Evolutionary conservation across 352 stramenopile genomes (phyloP), one percentile per base, ranked within the genome.

Genomic region (Phytophthora tubulina): DNA sequence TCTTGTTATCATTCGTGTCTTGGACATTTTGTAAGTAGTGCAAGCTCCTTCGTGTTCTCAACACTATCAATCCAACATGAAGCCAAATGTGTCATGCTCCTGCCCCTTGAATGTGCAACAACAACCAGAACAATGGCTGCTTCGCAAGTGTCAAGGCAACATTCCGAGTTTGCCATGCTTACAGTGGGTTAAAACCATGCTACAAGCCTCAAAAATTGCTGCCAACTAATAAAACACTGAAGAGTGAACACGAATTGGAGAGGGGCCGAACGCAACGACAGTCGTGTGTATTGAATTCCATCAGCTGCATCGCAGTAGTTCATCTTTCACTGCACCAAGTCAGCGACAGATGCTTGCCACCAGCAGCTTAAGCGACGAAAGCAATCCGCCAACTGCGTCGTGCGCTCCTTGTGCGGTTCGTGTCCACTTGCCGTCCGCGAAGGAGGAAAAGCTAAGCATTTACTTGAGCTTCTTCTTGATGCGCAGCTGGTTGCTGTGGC

Each of bases 381-480:
- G 27, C 58, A 67, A 71, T 42, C 13, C 36, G 48, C 44, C 58
- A 61, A 51, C 31, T 15, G 38, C 48, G n/a, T 59, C 55, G 50
- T 38, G 65, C 59, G 50, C 41, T 70, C 38, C 39, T 59, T 72
- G 54, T 35, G 63, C 21, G 64, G 50, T 60, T 53, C 45, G 44
- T 59, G 21, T 53, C 60, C 59, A 64, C 50, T 68, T 75, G 27
- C 58, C 48, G 42, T 54, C 53, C 57, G 48, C 49, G 39, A 71
- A 2, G 30, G n/a, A 56, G 35, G 59, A 64, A 50, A 46, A 60
- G 33, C 15, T 6, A 11, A 63, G 58, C 54, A 63, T 97, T 46
- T 99, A 99, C 91, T 99, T 99, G 74, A 99, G 92, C 93, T 99
- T 99, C 94, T 99, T 99, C 98, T 99, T 99, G 83, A 98, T 97